Percentiles rank a stretch among this genome's conserved stretches.
These are phyloP conservation scores for Pseudogymnoascus sp. DNA, from an alignment of 2,329 filamentous ascomycete genomes.

Conservation along the genomic window DNA sequence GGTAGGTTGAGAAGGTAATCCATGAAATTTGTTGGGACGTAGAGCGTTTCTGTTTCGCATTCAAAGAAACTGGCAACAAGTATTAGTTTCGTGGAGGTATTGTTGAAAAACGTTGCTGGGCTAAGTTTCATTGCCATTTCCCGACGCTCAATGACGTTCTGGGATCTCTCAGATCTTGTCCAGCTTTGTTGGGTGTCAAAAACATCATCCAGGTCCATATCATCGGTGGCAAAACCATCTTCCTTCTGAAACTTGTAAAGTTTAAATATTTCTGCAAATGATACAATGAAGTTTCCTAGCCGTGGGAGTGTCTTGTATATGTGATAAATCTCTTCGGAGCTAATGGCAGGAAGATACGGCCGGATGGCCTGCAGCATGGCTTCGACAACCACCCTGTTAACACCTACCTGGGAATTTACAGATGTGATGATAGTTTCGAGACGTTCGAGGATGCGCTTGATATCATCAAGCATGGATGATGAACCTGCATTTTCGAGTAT, in stretches of 20 bases:
- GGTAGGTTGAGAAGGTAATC: slow-evolving; percentile 44
- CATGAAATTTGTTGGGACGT: slow-evolving; percentile 46
- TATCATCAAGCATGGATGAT: slow-evolving; percentile 18
- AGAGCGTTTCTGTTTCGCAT: slow-evolving; percentile 29
- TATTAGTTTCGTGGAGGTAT: slow-evolving; percentile 22
- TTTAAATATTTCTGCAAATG: slow-evolving; percentile 22
- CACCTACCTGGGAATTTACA: not conserved
- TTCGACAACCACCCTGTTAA: not conserved
- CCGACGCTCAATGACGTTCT: slow-evolving; percentile 38
- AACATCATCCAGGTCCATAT: slow-evolving; percentile 64
- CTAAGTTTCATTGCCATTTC: slow-evolving; percentile 25
- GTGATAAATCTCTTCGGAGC: slow-evolving; percentile 17
- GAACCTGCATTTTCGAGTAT: slow-evolving; percentile 20
- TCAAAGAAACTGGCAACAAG: slow-evolving; percentile 23
- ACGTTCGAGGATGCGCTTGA: slow-evolving; percentile 19
- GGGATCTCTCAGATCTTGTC: slow-evolving; percentile 33
- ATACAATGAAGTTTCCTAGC: slow-evolving; percentile 24
- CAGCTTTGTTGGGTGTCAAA: slow-evolving; percentile 56
- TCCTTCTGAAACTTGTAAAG: slow-evolving; percentile 12
- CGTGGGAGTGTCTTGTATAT: slow-evolving; percentile 20
- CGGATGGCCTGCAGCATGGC: slow-evolving; percentile 24
- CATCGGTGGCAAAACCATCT: slow-evolving; percentile 26
- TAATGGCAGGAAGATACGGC: slow-evolving; percentile 26
- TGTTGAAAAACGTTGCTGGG: slow-evolving; percentile 24
- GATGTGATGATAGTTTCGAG: slow-evolving; percentile 18